Evolutionary conservation across 805 yeast species (phyloP).

Genomic region (Candida morakotiae): DNA sequence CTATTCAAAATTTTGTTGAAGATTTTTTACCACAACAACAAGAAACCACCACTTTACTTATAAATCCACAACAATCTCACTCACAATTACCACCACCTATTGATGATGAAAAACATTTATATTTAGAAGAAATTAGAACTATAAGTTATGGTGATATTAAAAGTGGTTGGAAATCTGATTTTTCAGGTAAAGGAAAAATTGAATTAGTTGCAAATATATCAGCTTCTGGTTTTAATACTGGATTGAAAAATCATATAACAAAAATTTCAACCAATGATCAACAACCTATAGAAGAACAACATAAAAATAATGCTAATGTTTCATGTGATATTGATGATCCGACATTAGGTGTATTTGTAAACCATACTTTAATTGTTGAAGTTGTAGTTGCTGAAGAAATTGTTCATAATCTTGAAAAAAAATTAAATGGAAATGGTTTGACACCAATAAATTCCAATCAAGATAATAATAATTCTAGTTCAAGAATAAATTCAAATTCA

Average conservation of each 20-base stretch:
- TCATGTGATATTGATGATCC: conserved; percentile 84
- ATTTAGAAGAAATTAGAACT: conserved; percentile 69
- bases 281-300: conserved; percentile 15
- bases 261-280: conserved; percentile 41
- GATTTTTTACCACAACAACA: conserved; percentile 17
- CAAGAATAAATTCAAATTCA: no score
- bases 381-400: conserved; percentile 92
- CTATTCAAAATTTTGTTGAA: conserved; percentile 21
- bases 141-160: conserved; percentile 78
- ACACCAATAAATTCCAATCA: conserved; percentile 9
- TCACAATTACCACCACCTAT: conserved; percentile 2
- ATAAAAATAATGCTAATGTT: conserved; percentile 46
- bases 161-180: conserved; percentile 95
- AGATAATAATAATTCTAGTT: conserved; percentile 12
- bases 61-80: not conserved
- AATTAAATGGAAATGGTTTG: conserved; percentile 6
- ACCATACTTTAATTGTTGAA: conserved; percentile 77
- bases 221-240: conserved; percentile 55
- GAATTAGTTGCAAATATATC: conserved; percentile 73
- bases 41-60: not conserved
- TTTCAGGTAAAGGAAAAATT: conserved; percentile 68
- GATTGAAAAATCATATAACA: conserved; percentile 39
- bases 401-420: conserved; percentile 34
- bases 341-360: conserved; percentile 68
- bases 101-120: conserved; percentile 31